A percentile compares a stretch with the other conserved stretches of the same genome.
These are phyloP conservation scores for Misopates orontium DNA, from an alignment of 257 asterid genomes.

Conservation along the genomic window DNA sequence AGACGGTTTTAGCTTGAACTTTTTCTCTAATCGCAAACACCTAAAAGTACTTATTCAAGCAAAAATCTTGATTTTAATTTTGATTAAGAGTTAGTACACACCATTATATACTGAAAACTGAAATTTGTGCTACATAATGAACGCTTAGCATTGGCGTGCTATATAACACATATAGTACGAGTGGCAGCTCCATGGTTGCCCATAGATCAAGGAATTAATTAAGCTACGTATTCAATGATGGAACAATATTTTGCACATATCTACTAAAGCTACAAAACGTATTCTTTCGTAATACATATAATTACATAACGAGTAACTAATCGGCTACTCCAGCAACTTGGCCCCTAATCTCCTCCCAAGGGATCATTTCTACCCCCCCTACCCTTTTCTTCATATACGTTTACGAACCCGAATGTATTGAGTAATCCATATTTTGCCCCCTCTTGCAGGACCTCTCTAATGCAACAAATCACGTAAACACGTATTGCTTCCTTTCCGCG, in stretches of 20 bases:
- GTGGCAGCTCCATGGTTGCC: no score
- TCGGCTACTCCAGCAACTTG: conserved; percentile 30
- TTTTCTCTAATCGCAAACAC: no score
- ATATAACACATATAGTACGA: no score
- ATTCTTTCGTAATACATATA: conserved; percentile 29
- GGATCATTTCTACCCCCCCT: conserved; percentile 36
- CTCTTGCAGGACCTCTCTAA: conserved; percentile 19
- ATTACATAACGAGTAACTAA: conserved; percentile 39
- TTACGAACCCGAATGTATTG: conserved; percentile 25
- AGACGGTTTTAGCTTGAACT: no score
- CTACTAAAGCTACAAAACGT: conserved; percentile 36
- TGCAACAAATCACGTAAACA: conserved; percentile 17
- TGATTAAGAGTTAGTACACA: no score
- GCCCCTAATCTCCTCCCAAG: conserved; percentile 19
- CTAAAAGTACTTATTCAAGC: no score
- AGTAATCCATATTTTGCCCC: conserved; percentile 24
- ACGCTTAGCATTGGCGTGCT: no score
- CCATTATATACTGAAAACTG: no score
- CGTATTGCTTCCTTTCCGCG: conserved; percentile 11
- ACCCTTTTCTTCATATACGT: conserved; percentile 24
- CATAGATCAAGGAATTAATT: no score
- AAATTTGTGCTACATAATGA: no score
- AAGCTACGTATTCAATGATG: neutral
- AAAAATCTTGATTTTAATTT: no score
- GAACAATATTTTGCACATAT: conserved; percentile 21